These are phyloP conservation scores for Chrysophaeum taylorii DNA, from an alignment of 352 stramenopile species.

Conservation along the genomic window DNA sequence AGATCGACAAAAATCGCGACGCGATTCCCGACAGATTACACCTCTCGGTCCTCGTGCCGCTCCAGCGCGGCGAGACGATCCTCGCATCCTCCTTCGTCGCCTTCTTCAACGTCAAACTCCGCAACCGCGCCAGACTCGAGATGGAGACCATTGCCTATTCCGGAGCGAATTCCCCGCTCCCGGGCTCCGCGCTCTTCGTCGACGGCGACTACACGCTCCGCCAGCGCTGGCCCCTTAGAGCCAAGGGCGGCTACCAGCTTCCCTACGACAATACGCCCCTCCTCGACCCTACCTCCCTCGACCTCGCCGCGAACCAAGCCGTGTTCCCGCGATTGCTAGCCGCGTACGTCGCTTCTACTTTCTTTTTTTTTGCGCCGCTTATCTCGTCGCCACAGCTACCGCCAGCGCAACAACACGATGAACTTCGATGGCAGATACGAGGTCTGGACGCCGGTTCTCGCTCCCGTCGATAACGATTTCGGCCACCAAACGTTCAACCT, in stretches of 20 bases:
- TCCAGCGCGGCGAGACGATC: slow-evolving; percentile 44
- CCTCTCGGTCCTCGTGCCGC: slow-evolving; percentile 42
- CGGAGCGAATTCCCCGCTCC: slow-evolving; percentile 36
- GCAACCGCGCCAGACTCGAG: slow-evolving; percentile 43
- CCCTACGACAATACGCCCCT: background rate
- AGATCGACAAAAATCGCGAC: slow-evolving; percentile 45
- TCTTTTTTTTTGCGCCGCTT: no score
- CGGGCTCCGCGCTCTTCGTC: slow-evolving; percentile 34
- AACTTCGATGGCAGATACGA: slow-evolving; percentile 15
- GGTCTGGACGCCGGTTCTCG: slow-evolving; percentile 16
- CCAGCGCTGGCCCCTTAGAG: slow-evolving; percentile 40
- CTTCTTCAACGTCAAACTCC: slow-evolving; percentile 52
- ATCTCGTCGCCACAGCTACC: no score
- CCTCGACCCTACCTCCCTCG: background rate
- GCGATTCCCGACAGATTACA: slow-evolving; percentile 44
- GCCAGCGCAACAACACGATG: slow-evolving; percentile 27
- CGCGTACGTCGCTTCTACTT: no score
- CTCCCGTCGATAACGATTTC: background rate
- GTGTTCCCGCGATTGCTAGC: background rate
- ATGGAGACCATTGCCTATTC: slow-evolving; percentile 52
- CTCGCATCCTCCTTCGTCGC: slow-evolving; percentile 41
- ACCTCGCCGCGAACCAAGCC: background rate
- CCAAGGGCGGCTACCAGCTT: slow-evolving; percentile 38
- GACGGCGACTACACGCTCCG: slow-evolving; percentile 54
- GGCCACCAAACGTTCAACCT: slow-evolving; percentile 21